Base-by-base conservation (phyloP, 2,329 filamentous ascomycete species). In the Aspergillus brasiliensis region DNA sequence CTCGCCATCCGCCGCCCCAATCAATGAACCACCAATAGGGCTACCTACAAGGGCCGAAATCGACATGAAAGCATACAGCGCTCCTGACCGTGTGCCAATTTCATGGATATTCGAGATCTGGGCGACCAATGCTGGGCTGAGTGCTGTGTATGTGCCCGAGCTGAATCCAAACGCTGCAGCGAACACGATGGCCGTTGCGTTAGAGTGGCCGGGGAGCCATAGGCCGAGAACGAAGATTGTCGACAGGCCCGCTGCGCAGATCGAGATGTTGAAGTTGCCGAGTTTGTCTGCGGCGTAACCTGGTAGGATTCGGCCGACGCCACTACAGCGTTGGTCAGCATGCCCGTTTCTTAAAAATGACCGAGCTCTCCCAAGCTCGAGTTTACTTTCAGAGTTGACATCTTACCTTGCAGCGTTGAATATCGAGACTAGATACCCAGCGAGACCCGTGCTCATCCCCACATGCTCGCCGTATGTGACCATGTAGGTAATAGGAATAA, bases 31-130 rank as follows among this genome's bases (percentile, higher is more conserved):
- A 2, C 82, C 88, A 65, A 91, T 88, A 0, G 88, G 88, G 46
- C 81, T 85, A 1, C 88, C 86, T 0, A 84, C 84, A 54, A 91
- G 75, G 1, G 85, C 86, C 8, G 85, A 87, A 25, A 91, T 73
- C 1, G 84, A 80, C 60, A 86, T 78, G 49, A 86, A 68, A 15
- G 84, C 82, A 34, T 44, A 55, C 31, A 42, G 47, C 17, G 52
- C 28, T 23, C 66, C 66, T 8, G 62, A 62, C 21, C 66, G 48
- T 10, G 59, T 62, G 13, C 68, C 67, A n/a, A 70, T 61, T 21
- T 62, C 61, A 2, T 42, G 38, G 28, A 62, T 56, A 19, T 56
- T 48, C 6, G 66, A 64, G 47, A 70, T 53, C 2, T 59, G 55
- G 10, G 64, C 65, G 11, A 67, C 42, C 17, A 65, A 28, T 6